Conservation (phyloP, 2,329 filamentous ascomycete species). For the Sporothrix protearum region DNA sequence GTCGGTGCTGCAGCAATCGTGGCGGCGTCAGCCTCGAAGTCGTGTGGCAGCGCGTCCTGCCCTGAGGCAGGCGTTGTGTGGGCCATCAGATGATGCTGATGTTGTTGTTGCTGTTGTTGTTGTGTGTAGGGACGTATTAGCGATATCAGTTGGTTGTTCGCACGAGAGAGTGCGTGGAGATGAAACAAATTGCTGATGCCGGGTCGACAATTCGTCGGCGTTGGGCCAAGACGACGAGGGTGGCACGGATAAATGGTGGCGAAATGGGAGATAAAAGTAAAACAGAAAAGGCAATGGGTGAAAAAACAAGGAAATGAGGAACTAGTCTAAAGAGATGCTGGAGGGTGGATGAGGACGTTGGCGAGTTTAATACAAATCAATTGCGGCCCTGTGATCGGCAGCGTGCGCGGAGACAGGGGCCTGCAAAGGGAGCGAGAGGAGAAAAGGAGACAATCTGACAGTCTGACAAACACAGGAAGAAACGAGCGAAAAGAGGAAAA, state of each 20-base stretch:
- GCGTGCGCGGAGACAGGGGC: slow-evolving; percentile 4
- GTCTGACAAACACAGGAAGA: slow-evolving; percentile 9
- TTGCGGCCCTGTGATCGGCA: slow-evolving; percentile 4
- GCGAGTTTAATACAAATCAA: slow-evolving; percentile 3
- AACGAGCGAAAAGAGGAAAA: neutral
- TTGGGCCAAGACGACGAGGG: neutral
- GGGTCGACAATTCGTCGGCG: neutral
- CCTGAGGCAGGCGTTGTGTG: neutral
- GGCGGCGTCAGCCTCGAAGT: neutral
- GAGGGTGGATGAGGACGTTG: slow-evolving; percentile 1
- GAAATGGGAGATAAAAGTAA: neutral
- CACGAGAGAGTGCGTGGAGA: neutral
- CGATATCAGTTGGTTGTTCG: neutral
- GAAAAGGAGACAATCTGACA: no score
- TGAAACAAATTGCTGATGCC: neutral
- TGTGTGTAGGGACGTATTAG: neutral
- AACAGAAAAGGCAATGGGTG: neutral
- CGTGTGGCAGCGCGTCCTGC: neutral
- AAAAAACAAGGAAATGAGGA: neutral
- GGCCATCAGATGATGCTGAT: neutral
- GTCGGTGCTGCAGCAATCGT: slow-evolving; percentile 2
- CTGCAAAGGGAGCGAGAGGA: neutral
- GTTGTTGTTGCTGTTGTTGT: neutral
- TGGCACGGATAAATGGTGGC: neutral
- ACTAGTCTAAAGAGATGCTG: neutral